A percentile compares a stretch with the other conserved stretches of the same genome.
Conservation (phyloP, 2,329 filamentous ascomycete species). For the Aspergillus transmontanensis region DNA sequence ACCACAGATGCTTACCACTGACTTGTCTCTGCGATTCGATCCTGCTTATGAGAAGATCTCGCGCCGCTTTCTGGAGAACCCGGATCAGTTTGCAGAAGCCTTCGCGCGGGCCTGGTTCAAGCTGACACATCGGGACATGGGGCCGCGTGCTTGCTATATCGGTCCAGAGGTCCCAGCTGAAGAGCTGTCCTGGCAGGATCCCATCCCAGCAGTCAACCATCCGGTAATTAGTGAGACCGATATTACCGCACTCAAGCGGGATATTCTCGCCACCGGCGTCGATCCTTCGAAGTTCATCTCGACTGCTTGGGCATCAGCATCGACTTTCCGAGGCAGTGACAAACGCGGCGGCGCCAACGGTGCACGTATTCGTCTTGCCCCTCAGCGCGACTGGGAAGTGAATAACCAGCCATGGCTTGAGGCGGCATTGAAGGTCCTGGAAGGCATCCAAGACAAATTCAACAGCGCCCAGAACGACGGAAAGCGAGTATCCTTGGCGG, state of each 20-base stretch:
- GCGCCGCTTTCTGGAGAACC: conserved; percentile 68
- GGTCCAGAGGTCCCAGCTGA: conserved; percentile 74
- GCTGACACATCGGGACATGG: conserved; percentile 78
- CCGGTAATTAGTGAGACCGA: conserved; percentile 65
- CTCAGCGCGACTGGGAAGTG: conserved; percentile 71
- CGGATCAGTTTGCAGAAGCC: conserved; percentile 67
- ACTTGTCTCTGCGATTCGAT: conserved; percentile 72
- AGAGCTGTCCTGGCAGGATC: conserved; percentile 74
- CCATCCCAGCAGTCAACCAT: conserved; percentile 63
- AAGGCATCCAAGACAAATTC: conserved; percentile 68
- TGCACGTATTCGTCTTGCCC: conserved; percentile 72
- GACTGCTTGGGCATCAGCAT: conserved; percentile 69
- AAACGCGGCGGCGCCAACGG: conserved; percentile 84
- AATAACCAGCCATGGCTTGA: conserved; percentile 72
- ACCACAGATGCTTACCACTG: conserved; percentile 76
- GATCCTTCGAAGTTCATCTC: conserved; percentile 64
- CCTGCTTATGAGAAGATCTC: conserved; percentile 75
- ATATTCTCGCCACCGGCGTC: conserved; percentile 66
- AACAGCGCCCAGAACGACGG: conserved; percentile 54
- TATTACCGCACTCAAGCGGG: conserved; percentile 66
- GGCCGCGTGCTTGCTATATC: conserved; percentile 69
- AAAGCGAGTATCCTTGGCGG: conserved; percentile 77
- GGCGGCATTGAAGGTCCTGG: conserved; percentile 63
- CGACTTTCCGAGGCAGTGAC: conserved; percentile 73
- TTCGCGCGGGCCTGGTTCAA: conserved; percentile 82